Evolutionary conservation across 495 filamentous ascomycete species (phyloP).

Genomic region (Hypomontagnella submonticulosa): DNA sequence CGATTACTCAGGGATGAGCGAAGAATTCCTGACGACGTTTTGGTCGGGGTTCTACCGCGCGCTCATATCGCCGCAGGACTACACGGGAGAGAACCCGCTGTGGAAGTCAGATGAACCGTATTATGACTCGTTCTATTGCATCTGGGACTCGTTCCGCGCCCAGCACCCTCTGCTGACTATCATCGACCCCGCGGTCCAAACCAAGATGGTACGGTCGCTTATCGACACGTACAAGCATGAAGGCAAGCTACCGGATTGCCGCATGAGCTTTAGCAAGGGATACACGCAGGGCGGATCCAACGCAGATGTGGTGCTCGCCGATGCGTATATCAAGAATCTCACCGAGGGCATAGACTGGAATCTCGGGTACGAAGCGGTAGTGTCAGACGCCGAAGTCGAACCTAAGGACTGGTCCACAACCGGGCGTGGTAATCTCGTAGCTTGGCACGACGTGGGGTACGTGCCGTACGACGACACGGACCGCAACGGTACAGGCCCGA

Average conservation of each 20-base stretch:
- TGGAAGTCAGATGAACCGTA: slow-evolving; percentile 80
- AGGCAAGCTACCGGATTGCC: slow-evolving; percentile 68
- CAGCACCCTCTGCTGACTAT: slow-evolving; percentile 76
- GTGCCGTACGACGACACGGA: slow-evolving; percentile 72
- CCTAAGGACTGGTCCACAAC: slow-evolving; percentile 70
- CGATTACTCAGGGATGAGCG: slow-evolving; percentile 62
- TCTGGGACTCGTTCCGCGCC: slow-evolving; percentile 79
- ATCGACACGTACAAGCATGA: slow-evolving; percentile 77
- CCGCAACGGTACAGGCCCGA: slow-evolving; percentile 66
- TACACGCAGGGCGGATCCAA: slow-evolving; percentile 80
- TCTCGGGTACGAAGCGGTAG: slow-evolving; percentile 74
- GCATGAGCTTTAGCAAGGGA: slow-evolving; percentile 72
- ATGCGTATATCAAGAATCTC: slow-evolving; percentile 74
- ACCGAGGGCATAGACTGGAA: slow-evolving; percentile 70
- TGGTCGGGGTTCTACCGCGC: slow-evolving; percentile 76
- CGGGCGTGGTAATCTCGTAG: slow-evolving; percentile 71
- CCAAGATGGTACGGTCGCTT: slow-evolving; percentile 72
- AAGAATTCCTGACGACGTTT: slow-evolving; percentile 69
- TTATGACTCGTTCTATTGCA: slow-evolving; percentile 79
- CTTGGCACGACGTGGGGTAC: slow-evolving; percentile 70
- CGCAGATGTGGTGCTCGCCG: slow-evolving; percentile 74
- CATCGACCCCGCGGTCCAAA: slow-evolving; percentile 72
- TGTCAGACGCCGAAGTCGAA: slow-evolving; percentile 77
- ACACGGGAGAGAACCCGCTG: slow-evolving; percentile 77
- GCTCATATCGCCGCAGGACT: slow-evolving; percentile 75